These are phyloP conservation scores for Chlorokybus atmophyticus DNA, from an alignment of 139 green algal species.

Conservation along the genomic window DNA sequence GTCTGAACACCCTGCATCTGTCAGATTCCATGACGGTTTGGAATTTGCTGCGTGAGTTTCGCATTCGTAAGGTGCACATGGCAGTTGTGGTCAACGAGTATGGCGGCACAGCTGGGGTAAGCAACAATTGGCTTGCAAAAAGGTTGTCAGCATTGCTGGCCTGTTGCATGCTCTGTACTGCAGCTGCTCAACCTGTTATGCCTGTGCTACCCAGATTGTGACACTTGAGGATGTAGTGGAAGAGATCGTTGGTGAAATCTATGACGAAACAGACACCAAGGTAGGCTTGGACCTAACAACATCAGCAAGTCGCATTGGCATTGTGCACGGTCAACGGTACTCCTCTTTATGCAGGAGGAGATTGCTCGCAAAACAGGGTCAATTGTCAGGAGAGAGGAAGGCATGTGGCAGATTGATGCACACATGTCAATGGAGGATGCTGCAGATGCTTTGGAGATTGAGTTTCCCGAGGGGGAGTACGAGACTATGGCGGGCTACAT, in stretches of 20 bases:
- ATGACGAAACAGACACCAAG: slow-evolving; percentile 37
- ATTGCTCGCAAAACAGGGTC: slow-evolving; percentile 22
- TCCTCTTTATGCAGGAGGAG: slow-evolving; percentile 22
- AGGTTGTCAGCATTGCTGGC: no score
- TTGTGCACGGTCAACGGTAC: no score
- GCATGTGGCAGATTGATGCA: slow-evolving; percentile 32
- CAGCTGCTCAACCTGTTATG: no score
- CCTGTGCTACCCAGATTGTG: slow-evolving; percentile 23
- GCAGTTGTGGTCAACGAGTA: slow-evolving; percentile 41
- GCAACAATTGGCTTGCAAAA: no score
- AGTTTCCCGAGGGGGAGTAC: slow-evolving; percentile 20
- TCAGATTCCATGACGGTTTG: slow-evolving; percentile 33
- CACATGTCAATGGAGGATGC: slow-evolving; percentile 32
- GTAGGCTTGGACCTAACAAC: no score
- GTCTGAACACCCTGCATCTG: background rate
- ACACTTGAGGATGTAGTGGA: slow-evolving; percentile 40
- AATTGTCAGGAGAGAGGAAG: slow-evolving; percentile 20
- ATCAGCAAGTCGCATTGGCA: no score
- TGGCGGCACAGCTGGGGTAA: slow-evolving; percentile 30
- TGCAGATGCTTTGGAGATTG: slow-evolving; percentile 12
- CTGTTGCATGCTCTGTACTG: no score
- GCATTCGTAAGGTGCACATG: slow-evolving; percentile 39
- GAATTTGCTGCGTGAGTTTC: slow-evolving; percentile 36
- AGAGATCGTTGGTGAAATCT: slow-evolving; percentile 45
- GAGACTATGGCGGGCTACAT: slow-evolving; percentile 36